Percentiles rank a stretch among this genome's conserved stretches.
phyloP scores from a whole-genome alignment of 371 early-diverging fungal species.

The Lichtheimia ornata region DNA sequence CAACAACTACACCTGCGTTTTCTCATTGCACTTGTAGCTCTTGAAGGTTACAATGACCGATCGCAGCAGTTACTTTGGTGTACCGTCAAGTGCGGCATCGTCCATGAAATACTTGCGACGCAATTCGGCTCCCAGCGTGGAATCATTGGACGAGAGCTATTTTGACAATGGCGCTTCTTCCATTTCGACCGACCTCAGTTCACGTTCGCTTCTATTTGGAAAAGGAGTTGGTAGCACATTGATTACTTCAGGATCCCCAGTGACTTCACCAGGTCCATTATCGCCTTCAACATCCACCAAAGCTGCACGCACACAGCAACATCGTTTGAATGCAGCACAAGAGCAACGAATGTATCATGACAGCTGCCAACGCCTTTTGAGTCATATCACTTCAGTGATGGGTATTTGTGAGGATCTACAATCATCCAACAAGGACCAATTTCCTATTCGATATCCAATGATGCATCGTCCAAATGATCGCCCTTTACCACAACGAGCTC shows the following conservation, averaged over 20 bases:
- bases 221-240: neutral
- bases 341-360: conserved; percentile 71
- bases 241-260: neutral
- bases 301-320: conserved; percentile 40
- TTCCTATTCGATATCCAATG: conserved; percentile 70
- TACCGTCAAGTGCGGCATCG: conserved; percentile 9
- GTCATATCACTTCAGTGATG: conserved; percentile 58
- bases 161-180: conserved; percentile 12
- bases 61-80: conserved; percentile 10
- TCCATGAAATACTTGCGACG: conserved; percentile 27
- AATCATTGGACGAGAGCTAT: conserved; percentile 25
- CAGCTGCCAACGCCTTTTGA: conserved; percentile 69
- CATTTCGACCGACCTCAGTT: conserved; percentile 3
- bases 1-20: too few species aligned
- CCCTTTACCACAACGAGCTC: conserved; percentile 36
- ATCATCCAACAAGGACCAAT: conserved; percentile 62
- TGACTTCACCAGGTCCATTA: conserved; percentile 8
- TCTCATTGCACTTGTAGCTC: too few species aligned
- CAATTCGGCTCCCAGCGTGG: conserved; percentile 33
- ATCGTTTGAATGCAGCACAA: conserved; percentile 48
- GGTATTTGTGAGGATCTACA: conserved; percentile 63
- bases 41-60: conserved; percentile 13
- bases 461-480: conserved; percentile 22
- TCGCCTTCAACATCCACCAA: conserved; percentile 23
- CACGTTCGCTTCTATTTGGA: conserved; percentile 8